Evolutionary conservation across 306 rosid genomes (phyloP), one percentile per base, ranked within the genome.

Genomic region (Cucumis cinereus): DNA sequence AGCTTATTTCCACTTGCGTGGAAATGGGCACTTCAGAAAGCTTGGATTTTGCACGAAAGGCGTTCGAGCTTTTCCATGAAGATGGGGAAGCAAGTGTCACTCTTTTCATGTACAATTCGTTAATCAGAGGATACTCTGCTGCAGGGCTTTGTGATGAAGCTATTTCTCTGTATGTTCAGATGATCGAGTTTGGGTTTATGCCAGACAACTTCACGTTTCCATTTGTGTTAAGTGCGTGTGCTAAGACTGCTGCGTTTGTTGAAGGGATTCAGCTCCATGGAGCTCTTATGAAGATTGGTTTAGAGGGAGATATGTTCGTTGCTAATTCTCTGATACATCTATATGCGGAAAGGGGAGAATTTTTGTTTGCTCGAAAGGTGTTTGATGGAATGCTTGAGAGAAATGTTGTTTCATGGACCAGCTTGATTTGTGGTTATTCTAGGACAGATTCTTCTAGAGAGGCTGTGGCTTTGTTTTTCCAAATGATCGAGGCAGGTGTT

Each of bases 331-430:
- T 90, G 87, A 83, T 93, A 49, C 93, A 88, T 84, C 66, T 90
- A 1, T 93, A 93, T 52, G 85, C 85, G 0, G 93, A 88, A 60
- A 77, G 88, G 36, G 87, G 90, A 47, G 80, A 81, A 53, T 74
- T 93, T 79, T 88, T 72, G 2, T 67, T 76, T 38, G 90, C 84
- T 28, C 86, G 78, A 2, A 92, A 88, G 86, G 82, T 90, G 87
- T 92, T 92, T 78, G 97, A 88, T 49, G 76, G 8, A 81, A 88
- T 92, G 97, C 75, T 50, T 70, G 86, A 88, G 1, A 89, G 97
- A 88, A 91, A 89, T 77, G 96, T 86, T 24, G 90, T 91, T 86
- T 91, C 93, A 16, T 91, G 96, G 98, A 93, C 96, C 77, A 88
- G 90, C 77, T 85, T 93, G 88, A 93, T 89, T 69, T 89, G 89